These are phyloP conservation scores for Colletotrichum somersetense DNA, from an alignment of 2,329 filamentous ascomycete species.

Conservation along the genomic window DNA sequence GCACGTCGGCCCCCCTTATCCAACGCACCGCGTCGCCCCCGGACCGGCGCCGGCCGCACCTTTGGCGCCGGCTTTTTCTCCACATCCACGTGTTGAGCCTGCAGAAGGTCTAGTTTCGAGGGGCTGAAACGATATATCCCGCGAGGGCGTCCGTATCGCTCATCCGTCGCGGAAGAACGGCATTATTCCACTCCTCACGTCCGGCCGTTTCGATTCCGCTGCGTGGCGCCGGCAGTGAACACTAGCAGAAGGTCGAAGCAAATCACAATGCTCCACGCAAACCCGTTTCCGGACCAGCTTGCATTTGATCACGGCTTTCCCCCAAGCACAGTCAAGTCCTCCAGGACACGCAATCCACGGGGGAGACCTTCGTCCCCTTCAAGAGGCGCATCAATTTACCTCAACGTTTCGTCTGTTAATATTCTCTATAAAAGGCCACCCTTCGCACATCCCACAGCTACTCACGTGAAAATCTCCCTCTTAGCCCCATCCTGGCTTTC, in stretches of 20 bases:
- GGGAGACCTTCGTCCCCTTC: not conserved
- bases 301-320: not conserved
- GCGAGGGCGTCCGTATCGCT: not conserved
- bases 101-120: not conserved
- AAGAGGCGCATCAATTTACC: not conserved
- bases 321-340: not conserved
- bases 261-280: not conserved
- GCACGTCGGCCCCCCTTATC: not conserved
- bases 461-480: too few relatives aligned
- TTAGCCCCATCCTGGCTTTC: not conserved
- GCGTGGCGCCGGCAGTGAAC: not conserved
- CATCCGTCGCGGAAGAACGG: not conserved
- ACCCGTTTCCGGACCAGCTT: not conserved
- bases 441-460: too few relatives aligned
- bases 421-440: not conserved
- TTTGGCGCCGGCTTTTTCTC: not conserved
- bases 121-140: not conserved
- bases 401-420: not conserved
- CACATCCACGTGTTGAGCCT: conserved; percentile 5
- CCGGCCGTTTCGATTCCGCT: not conserved
- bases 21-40: not conserved
- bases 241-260: not conserved
- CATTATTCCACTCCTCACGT: not conserved
- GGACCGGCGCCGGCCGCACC: not conserved
- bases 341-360: too few relatives aligned